Base-by-base conservation (phyloP, 139 green algal genomes). In the Ettlia oleoabundans region DNA sequence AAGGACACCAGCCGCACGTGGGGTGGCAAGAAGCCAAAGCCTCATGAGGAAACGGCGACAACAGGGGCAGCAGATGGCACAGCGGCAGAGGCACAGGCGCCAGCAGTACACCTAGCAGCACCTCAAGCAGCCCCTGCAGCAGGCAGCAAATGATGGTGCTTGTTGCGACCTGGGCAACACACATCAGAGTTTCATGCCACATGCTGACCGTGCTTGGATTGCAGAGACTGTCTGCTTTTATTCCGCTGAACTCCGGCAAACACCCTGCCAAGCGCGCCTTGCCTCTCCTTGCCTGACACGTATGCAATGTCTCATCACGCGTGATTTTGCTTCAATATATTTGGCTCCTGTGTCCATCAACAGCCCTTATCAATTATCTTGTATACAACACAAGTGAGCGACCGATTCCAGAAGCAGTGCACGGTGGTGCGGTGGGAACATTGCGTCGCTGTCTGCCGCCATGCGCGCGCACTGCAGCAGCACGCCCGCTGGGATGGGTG, bases 1-100 rank as follows among this genome's bases (percentile, higher is more conserved):
- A 33, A n/a, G 3, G 88, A 92, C 73, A 66, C 70, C 32, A 88
- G 79, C 41, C 72, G 38, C 2, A 87, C 82, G 53, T 92, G 88
- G 88, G 85, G 80, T 30, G 62, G 37, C 3, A 65, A 84, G 77
- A 78, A 58, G 42, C 41, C 5, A 78, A 77, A 82, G 40, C 7
- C 26, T 85, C 70, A 10, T 65, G 74, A 72, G 86, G 74, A n/a
- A n/a, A n/a, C 24, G 32, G 70, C 82, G 30, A 70, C 24, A 42
- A 24, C 19, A 21, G 47, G 33, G 15, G 21, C 18, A 64, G 37
- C 38, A 30, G 51, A 24, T 19, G n/a, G n/a, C n/a, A 21, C 61
- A 28, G 4, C 33, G 15, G 66, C 6, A 7, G 53, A 66, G 24
- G 69, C 67, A 26, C 33, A 32, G 19, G 71, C 76, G 40, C 37